Base-by-base conservation (phyloP, 768 basidiomycete species). In the Termitomyces titanicus region DNA sequence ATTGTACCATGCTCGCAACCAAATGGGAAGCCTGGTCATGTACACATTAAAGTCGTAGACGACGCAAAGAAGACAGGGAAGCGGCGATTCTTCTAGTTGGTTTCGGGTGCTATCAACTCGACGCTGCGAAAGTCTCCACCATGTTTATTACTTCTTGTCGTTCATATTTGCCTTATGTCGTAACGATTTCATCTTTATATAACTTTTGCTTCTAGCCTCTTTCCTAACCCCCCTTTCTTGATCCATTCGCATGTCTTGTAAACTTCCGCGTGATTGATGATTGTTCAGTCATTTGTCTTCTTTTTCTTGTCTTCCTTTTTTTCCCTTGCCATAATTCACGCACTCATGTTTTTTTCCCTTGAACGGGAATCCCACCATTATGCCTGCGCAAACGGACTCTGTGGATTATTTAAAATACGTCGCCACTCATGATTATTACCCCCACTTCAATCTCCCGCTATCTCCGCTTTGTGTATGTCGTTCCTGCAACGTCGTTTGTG, bases 51-150 rank as follows among this genome's bases (percentile, higher is more conserved):
- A 74, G 84, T 92, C 47, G 68, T 77, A 42, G 74, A 81, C 37
- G 88, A 92, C 54, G 92, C 92, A 69, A 92, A 92, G 72, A 92
- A 81, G 68, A 63, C 69, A 34, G 70, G 72, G 58, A 92, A 88
- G 75, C 80, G 81, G 68, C 79, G 82, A 63, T 89, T 94, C 71
- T 93, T 92, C 66, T 90, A 77, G 57, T 35, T 31, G 40, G n/a
- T 47, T n/a, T n/a, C n/a, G n/a, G n/a, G n/a, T n/a, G n/a, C 5
- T 39, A 8, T 20, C 10, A 10, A 9, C 40, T 43, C 15, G 33
- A 47, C 37, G 38, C 31, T 43, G 35, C 50, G 38, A 54, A 29
- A 29, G 9, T 45, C 12, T 39, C 34, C 47, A 35, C 27, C 29
- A n/a, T 18, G 34, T 22, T 49, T 47, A 22, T 27, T 47, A 34